phyloP scores from a whole-genome alignment of 305 asterid genomes.

The Fraxinus nigra region DNA sequence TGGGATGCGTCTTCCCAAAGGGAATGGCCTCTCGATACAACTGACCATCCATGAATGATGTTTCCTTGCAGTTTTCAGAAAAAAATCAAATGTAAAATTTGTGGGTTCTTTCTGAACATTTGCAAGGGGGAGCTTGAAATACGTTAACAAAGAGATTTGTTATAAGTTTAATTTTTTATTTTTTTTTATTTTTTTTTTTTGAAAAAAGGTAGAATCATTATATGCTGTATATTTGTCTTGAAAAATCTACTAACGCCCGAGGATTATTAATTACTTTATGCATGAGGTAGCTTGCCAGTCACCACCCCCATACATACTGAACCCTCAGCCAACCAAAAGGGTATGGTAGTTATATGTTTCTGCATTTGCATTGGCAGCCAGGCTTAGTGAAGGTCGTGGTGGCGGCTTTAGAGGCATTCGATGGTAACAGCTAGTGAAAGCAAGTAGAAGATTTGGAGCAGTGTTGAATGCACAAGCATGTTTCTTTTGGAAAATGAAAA shows the following conservation, averaged over 20 bases:
- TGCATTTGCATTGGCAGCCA: too few species aligned
- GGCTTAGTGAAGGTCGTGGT: too few species aligned
- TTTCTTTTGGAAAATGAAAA: too few species aligned
- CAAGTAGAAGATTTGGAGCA: too few species aligned
- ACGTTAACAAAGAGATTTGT: not conserved
- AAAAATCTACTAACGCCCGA: not conserved
- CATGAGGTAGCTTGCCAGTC: not conserved
- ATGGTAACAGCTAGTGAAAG: too few species aligned
- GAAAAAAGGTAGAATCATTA: not conserved
- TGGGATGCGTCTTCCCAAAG: constrained; percentile 35
- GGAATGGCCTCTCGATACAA: constrained; percentile 28
- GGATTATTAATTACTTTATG: not conserved
- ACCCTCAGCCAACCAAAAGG: not conserved
- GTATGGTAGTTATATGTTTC: too few species aligned
- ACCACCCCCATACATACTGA: not conserved
- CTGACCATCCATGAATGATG: not conserved
- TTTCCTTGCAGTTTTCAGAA: constrained; percentile 39
- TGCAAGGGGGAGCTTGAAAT: not conserved
- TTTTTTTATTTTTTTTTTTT: too few species aligned
- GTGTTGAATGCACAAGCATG: too few species aligned
- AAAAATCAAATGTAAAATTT: constrained; percentile 34
- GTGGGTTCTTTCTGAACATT: constrained; percentile 42
- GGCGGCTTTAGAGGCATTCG: too few species aligned
- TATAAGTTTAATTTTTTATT: not conserved
- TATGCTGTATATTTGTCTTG: not conserved